These are phyloP conservation scores for Aaosphaeria arxii DNA, from an alignment of 2,329 filamentous ascomycete genomes.

Conservation along the genomic window DNA sequence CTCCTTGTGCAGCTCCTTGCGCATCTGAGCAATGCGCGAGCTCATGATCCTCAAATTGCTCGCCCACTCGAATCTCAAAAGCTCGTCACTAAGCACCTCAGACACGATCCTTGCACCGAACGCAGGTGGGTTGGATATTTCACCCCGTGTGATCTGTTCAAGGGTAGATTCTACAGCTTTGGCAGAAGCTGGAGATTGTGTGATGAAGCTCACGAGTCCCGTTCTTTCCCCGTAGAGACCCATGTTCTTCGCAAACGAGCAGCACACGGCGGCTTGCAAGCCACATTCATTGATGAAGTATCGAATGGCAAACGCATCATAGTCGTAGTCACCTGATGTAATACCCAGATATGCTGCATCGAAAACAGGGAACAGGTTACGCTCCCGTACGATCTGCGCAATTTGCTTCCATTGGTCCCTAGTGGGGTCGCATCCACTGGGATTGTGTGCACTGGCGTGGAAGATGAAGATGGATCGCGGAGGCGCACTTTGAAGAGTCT, in stretches of 20 bases:
- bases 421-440: slow-evolving; percentile 36
- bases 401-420: slow-evolving; percentile 34
- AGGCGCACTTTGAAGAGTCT: slow-evolving; percentile 19
- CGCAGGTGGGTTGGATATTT: slow-evolving; percentile 24
- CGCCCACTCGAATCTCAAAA: slow-evolving; percentile 25
- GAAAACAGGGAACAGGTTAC: slow-evolving; percentile 35
- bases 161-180: slow-evolving; percentile 2
- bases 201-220: slow-evolving; percentile 21
- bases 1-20: slow-evolving; percentile 17
- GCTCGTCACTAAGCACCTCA: slow-evolving; percentile 17
- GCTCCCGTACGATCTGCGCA: slow-evolving; percentile 24
- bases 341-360: slow-evolving; percentile 42
- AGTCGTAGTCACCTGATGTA: slow-evolving; percentile 30
- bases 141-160: slow-evolving; percentile 18
- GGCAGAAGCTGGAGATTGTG: slow-evolving; percentile 1
- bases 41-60: slow-evolving; percentile 35
- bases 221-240: slow-evolving; percentile 38
- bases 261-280: slow-evolving; percentile 22
- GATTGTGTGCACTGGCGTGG: slow-evolving; percentile 40
- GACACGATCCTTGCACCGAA: slow-evolving; percentile 31
- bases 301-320: slow-evolving; percentile 35
- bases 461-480: slow-evolving; percentile 35
- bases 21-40: slow-evolving; percentile 31
- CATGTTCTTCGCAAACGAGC: slow-evolving; percentile 40
- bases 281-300: slow-evolving; percentile 18